Evolutionary conservation across 108 stramenopile genomes (phyloP), one percentile per base, ranked within the genome.

Genomic region (Fragilaria radians): DNA sequence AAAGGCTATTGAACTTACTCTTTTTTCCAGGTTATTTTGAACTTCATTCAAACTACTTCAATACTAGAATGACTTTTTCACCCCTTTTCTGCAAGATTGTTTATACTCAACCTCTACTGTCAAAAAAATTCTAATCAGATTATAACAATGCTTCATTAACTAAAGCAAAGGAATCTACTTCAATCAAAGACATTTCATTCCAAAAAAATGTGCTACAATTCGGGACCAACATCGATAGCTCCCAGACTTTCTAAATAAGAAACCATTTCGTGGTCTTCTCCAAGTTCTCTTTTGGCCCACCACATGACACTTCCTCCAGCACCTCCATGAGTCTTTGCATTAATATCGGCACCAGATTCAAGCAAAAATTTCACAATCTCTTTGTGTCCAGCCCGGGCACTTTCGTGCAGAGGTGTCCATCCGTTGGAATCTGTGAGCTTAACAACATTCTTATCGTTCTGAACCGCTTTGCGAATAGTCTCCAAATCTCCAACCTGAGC

Each of bases 351-450:
- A 5, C 80, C 84, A 26, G 76, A 54, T 31, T 79, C 63, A 1
- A 88, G 57, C 9, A 88, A 48, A 19, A 48, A 48, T 31, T 76
- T 67, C 1, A 90, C 74, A 21, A 72, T 61, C 23, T 82, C 74
- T 3, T 54, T 27, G 52, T 86, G 75, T 5, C 85, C 88, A 36
- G 18, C 50, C n/a, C 80, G 64, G 3, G 73, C 73, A 32, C 78
- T 82, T 24, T 77, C 73, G 55, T 90, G 88, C 36, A 81, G 29
- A 0, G 63, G 46, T 27, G 69, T 76, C 78, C 78, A 85, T 2
- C 80, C 80, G 36, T 85, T 61, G 26, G 70, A 57, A 55, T 84
- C 83, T 9, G 60, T 63, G 30, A 55, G 18, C 24, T 57, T 48
- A 29, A 80, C n/a, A 19, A 72, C 21, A 11, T 24, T 54, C 26